Base-by-base conservation (phyloP, 805 yeast genomes). In the Jamesozyma lodderae region DNA sequence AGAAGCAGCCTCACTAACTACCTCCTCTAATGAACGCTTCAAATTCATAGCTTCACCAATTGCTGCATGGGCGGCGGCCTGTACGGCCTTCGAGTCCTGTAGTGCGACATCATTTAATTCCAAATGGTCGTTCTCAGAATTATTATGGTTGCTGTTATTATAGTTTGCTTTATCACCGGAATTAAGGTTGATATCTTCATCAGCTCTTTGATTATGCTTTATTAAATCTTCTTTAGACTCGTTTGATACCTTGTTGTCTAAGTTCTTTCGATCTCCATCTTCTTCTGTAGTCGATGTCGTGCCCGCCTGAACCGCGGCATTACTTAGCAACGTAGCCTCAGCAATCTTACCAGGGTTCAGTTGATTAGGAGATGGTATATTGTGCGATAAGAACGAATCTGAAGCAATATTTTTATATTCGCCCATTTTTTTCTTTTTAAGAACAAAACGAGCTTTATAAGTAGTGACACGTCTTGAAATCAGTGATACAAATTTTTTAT, bases 391-490 rank as follows among this genome's bases (percentile, higher is more conserved):
- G 27, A 25, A 38, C 9, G 41, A 29, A 28, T 33, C 41, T 7
- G 37, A 16, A n/a, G 30, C 37, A 3, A 41, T 43, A 20, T 37
- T 31, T 11, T 52, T 54, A 32, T 56, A 59, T 15, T 53, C 53
- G 13, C 61, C 61, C 24, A 44, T 51, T 36, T 51, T 59, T 48
- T 57, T 58, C 41, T 56, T 54, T 40, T 58, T 59, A 32, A 54
- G 37, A 5, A 58, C 60, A 33, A 58, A 57, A 30, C 64, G 46
- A 13, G 64, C 61, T 33, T 59, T 59, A 38, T 58, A 59, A 6
- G 63, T 57, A 18, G 63, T 58, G 10, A 59, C 59, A 35, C 61
- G 55, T 44, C 63, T 53, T 4, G 60, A 52, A 14, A 59, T 58
- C 30, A 52, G 47, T 10, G 56, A 47, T 13, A 51, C 42, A 36